Conservation (phyloP, 1,139 yeast genomes). For the Arxiozyma bovina region DNA sequence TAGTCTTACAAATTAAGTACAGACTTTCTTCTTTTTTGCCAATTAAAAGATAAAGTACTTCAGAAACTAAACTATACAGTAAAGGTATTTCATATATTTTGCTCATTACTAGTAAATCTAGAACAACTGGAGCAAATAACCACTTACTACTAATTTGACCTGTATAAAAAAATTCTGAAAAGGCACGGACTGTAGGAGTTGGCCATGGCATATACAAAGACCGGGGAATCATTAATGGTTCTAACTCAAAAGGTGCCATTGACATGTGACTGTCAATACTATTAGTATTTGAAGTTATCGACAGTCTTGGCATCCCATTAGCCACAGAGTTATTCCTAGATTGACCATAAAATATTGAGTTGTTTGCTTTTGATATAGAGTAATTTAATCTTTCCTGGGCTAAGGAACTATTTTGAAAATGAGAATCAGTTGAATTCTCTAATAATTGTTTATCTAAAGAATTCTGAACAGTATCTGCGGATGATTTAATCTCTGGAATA, state of each 20-base stretch:
- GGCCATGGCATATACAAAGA: constrained; percentile 60
- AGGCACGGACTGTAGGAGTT: constrained; percentile 51
- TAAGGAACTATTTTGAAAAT: not conserved
- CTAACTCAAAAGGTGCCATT: constrained; percentile 30
- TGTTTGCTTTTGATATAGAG: not conserved
- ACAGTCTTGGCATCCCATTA: constrained; percentile 7
- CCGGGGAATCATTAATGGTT: constrained; percentile 58
- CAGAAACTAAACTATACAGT: constrained; percentile 57
- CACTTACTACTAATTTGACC: constrained; percentile 71
- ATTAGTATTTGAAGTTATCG: constrained; percentile 10
- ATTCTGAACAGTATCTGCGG: constrained; percentile 3
- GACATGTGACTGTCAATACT: constrained; percentile 9
- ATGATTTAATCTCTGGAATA: constrained; percentile 6
- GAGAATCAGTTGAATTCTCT: constrained; percentile 9
- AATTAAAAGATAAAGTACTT: constrained; percentile 57
- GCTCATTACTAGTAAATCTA: constrained; percentile 54
- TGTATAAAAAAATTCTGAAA: constrained; percentile 63
- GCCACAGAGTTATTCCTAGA: constrained; percentile 1
- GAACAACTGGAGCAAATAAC: constrained; percentile 56
- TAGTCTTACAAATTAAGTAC: constrained; percentile 33
- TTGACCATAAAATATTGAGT: not conserved
- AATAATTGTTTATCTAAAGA: constrained; percentile 16
- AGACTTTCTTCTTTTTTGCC: constrained; percentile 51
- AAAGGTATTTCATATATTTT: constrained; percentile 60
- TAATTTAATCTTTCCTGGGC: not conserved